Conservation (phyloP, 352 stramenopile species). For the Elongisporangium senticosum region DNA sequence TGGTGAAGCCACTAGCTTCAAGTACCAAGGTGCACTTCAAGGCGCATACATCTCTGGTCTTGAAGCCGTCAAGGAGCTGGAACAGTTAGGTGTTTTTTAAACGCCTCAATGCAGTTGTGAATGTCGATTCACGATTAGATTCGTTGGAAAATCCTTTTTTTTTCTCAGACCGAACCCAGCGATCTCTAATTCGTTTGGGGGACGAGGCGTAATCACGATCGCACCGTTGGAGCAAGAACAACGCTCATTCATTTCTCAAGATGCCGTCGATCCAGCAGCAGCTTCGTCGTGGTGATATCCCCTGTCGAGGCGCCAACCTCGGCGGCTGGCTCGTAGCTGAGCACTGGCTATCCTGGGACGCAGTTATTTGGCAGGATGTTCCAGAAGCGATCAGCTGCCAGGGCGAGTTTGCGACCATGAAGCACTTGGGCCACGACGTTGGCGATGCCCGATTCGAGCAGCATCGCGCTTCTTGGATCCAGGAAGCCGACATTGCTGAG, state of each 20-base stretch:
- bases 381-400: constrained; percentile 37
- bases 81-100: neutral
- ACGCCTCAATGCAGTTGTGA: too few species aligned
- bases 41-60: constrained; percentile 50
- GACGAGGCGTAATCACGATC: neutral
- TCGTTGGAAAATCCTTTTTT: neutral
- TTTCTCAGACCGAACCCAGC: neutral
- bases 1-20: constrained; percentile 61
- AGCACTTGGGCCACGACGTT: constrained; percentile 32
- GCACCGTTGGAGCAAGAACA: neutral
- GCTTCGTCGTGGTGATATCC: constrained; percentile 30
- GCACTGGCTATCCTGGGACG: constrained; percentile 77
- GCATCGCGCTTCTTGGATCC: constrained; percentile 80
- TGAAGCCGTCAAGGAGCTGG: neutral
- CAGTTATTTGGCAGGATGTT: constrained; percentile 79
- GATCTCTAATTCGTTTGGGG: neutral
- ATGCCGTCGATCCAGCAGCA: constrained; percentile 13
- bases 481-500: constrained; percentile 56
- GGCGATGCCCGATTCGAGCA: constrained; percentile 58
- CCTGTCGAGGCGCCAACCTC: constrained; percentile 70
- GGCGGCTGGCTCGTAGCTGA: constrained; percentile 84
- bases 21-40: constrained; percentile 66
- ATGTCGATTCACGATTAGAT: too few species aligned
- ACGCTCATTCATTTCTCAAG: neutral
- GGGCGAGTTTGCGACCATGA: constrained; percentile 54